These are phyloP conservation scores for Fusarium concolor DNA, from an alignment of 2,329 filamentous ascomycete species.

Conservation along the genomic window DNA sequence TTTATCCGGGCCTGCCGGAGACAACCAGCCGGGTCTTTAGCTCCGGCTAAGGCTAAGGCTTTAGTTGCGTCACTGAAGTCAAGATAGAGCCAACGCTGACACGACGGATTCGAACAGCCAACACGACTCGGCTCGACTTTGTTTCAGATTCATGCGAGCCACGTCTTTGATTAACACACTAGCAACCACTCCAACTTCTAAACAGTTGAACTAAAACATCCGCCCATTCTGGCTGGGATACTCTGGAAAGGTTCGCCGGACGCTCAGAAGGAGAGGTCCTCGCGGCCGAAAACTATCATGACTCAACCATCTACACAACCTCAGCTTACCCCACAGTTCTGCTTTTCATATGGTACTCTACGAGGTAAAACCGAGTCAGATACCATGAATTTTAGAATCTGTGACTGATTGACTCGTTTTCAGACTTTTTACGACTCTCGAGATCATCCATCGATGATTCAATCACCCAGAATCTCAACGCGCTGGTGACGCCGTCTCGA, in stretches of 20 bases:
- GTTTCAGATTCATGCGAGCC: conserved; percentile 21
- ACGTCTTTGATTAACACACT: conserved; percentile 21
- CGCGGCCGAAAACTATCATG: conserved; percentile 57
- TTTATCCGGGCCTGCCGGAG: conserved; percentile 36
- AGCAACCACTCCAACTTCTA: conserved; percentile 2
- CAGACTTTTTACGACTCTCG: conserved; percentile 92
- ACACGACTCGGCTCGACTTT: conserved; percentile 18
- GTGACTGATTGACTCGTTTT: conserved; percentile 20
- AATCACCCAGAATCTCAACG: conserved; percentile 93
- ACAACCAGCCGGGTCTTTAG: conserved; percentile 15
- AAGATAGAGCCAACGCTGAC: conserved; percentile 6
- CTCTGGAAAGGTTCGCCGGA: conserved; percentile 61
- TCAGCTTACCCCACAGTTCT: conserved; percentile 77
- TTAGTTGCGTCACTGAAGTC: conserved; percentile 43
- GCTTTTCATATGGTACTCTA: conserved; percentile 76
- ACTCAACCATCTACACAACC: conserved; percentile 60
- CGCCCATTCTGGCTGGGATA: conserved; percentile 60
- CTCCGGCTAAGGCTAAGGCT: conserved; percentile 19
- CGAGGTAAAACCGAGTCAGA: conserved; percentile 64
- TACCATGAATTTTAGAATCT: not conserved
- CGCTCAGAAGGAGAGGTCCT: conserved; percentile 49
- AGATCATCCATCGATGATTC: conserved; percentile 89
- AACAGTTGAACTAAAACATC: conserved; percentile 3
- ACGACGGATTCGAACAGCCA: conserved; percentile 3
- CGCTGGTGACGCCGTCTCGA: conserved; percentile 79